A percentile compares a stretch with the other conserved stretches of the same genome.
Conservation (phyloP, 1,139 yeast genomes). For the Yamadazyma mexicana region DNA sequence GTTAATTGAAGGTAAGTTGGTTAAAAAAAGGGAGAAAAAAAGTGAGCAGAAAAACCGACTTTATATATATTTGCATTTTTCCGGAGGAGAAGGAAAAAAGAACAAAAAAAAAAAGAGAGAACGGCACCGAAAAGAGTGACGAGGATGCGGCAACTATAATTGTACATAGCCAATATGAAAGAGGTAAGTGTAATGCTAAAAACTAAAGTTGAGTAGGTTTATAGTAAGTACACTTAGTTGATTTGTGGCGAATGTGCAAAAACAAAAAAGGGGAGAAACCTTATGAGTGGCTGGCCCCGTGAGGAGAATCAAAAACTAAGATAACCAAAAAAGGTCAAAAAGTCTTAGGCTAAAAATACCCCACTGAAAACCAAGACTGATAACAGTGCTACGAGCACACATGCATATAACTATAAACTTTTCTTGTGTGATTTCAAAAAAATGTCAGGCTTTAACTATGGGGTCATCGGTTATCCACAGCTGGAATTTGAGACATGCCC, state of each 20-base stretch:
- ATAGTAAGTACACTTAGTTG: too few species aligned
- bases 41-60: conserved; percentile 1
- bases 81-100: neutral
- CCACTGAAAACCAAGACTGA: too few species aligned
- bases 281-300: conserved; percentile 1
- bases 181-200: neutral
- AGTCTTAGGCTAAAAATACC: neutral
- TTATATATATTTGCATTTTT: conserved; percentile 4
- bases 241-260: too few species aligned
- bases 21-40: neutral
- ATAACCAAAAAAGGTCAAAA: neutral
- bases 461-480: too few species aligned
- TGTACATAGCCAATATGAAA: neutral
- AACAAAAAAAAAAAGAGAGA: neutral
- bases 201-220: too few species aligned
- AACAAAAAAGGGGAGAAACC: neutral
- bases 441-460: too few species aligned
- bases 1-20: neutral
- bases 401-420: too few species aligned
- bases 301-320: conserved; percentile 1
- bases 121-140: neutral
- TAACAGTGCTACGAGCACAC: too few species aligned
- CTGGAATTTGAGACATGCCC: neutral
- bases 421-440: too few species aligned
- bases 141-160: neutral